Base-by-base conservation (phyloP, 371 early-diverging fungal species). In the Mucor velutinosus region DNA sequence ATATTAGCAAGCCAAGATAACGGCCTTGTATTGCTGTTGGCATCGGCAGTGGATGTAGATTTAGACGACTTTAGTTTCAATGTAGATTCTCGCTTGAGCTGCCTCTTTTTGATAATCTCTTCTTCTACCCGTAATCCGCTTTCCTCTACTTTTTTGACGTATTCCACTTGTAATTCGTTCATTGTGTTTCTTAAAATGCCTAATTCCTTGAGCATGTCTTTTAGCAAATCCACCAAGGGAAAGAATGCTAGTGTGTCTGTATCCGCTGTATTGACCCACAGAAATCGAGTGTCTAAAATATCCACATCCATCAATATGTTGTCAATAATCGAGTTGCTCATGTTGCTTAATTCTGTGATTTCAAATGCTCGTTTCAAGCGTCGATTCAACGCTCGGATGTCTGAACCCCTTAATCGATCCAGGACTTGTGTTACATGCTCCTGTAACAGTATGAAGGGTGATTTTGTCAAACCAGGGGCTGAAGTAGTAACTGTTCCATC, bases 301-400 rank as follows among this genome's bases (percentile, higher is more conserved):
- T 80, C 81, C 12, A 91, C 77, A 49, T 91, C 93, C 6, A 81
- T 73, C 19, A 84, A 47, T 30, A 91, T 78, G 58, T 85, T 90
- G 15, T 89, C 87, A 29, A 93, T 86, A 19, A 93, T 87, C 25
- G 85, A 86, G 62, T 93, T 90, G 64, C 90, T 89, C 82, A 91
- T 84, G 27, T 82, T 80, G n/a, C 88, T 87, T 7, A 93, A 76
- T 33, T 90, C 90, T 3, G 83, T 76, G 43, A 93, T 84, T 67
- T 93, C 91, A 76, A 93, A 91, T 1, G 84, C 80, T n/a, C 90
- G 75, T 25, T 76, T 75, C 12, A 89, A 73, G 21, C 85, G 77
- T 21, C 90, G 77, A 49, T 88, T 90, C 37, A 89, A 60, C 15
- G 85, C 79, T 32, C 87, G 76, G 4, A 85, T 84, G 43, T 89